phyloP scores from a whole-genome alignment of 371 early-diverging fungal genomes.

The Actinomucor elegans region DNA sequence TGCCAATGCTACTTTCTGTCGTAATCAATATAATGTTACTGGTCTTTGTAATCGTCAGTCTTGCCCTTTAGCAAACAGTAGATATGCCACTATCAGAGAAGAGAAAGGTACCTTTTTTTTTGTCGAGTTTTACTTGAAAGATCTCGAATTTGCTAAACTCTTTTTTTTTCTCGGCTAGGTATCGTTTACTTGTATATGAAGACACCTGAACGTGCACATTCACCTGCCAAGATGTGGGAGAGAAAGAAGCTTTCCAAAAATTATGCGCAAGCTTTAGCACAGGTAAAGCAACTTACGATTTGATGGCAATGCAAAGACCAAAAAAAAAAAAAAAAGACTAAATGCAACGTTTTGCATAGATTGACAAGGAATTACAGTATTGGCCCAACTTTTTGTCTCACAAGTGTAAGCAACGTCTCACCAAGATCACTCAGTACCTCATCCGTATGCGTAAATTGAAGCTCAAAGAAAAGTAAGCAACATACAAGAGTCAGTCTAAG shows the following conservation, averaged over 20 bases:
- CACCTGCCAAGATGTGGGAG: slow-evolving; percentile 97
- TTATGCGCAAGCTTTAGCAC: slow-evolving; percentile 89
- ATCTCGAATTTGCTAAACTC: too few species aligned
- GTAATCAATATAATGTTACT: slow-evolving; percentile 98
- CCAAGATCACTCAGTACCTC: slow-evolving; percentile 96
- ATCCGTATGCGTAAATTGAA: slow-evolving; percentile 93
- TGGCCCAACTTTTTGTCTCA: slow-evolving; percentile 94
- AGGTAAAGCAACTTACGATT: slow-evolving; percentile 42
- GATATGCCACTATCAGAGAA: slow-evolving; percentile 98
- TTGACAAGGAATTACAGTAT: slow-evolving; percentile 91
- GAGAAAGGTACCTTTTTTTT: slow-evolving; percentile 62
- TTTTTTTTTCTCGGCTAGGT: too few species aligned
- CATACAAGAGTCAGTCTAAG: too few species aligned
- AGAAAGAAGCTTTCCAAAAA: slow-evolving; percentile 89
- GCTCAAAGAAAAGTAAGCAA: slow-evolving; percentile 73
- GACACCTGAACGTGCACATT: slow-evolving; percentile 97
- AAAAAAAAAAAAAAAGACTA: too few species aligned
- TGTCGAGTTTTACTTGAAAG: neutral
- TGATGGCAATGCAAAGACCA: neutral
- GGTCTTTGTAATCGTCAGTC: slow-evolving; percentile 97
- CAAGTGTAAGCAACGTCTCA: slow-evolving; percentile 98
- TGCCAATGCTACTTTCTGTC: slow-evolving; percentile 88
- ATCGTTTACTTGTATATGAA: slow-evolving; percentile 93
- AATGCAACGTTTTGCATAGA: too few species aligned
- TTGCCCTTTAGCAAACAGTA: slow-evolving; percentile 98